Evolutionary conservation across 331 rosid genomes (phyloP).

Genomic region (Malus hybrid): DNA sequence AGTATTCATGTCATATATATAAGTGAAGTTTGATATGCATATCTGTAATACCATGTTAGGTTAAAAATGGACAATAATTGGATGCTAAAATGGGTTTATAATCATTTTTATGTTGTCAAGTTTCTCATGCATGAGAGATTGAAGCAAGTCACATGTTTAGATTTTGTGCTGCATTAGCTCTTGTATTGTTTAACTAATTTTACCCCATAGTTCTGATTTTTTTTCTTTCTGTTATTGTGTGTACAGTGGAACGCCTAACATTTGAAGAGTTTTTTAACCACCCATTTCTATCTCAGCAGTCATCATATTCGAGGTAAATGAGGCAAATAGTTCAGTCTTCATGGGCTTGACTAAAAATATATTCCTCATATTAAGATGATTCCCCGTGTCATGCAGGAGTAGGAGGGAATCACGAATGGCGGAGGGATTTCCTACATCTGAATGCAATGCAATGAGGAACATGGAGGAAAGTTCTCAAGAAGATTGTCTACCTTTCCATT

Average conservation of each 20-base stretch:
- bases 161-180: neutral
- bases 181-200: neutral
- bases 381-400: conserved; percentile 29
- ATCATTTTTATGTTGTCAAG: neutral
- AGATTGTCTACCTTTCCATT: conserved; percentile 73
- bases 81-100: neutral
- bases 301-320: conserved; percentile 52
- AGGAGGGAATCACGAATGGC: conserved; percentile 44
- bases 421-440: conserved; percentile 42
- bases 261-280: conserved; percentile 93
- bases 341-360: conserved; percentile 4
- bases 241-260: conserved; percentile 86
- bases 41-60: neutral
- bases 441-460: conserved; percentile 35
- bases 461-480: conserved; percentile 69
- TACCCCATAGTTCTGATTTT: neutral
- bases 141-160: neutral
- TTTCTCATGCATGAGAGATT: neutral
- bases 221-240: conserved; percentile 19
- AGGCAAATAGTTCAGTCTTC: conserved; percentile 8
- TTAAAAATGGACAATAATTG: neutral
- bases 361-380: conserved; percentile 13
- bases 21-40: neutral
- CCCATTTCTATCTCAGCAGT: conserved; percentile 53
- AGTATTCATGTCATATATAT: neutral